These are phyloP conservation scores for Hanseniaspora lindneri DNA, from an alignment of 805 yeast species.

Conservation along the genomic window DNA sequence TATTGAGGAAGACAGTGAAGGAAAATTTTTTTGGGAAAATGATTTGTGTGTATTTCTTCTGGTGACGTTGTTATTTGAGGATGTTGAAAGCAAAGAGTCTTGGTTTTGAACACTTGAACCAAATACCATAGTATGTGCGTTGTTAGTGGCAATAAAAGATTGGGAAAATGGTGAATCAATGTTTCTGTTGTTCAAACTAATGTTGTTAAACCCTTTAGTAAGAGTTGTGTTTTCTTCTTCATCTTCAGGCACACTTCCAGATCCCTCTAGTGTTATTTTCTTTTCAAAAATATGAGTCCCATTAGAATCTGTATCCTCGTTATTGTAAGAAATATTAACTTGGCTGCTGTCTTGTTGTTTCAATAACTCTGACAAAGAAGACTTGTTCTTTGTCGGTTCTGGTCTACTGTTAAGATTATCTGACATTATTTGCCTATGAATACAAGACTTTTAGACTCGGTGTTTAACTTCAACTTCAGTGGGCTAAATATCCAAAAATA, in stretches of 20 bases:
- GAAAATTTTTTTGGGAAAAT: slow-evolving; percentile 25
- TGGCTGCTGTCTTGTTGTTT: slow-evolving; percentile 8
- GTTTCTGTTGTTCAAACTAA: not conserved
- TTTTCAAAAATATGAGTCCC: not conserved
- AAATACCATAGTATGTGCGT: slow-evolving; percentile 29
- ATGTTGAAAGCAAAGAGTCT: not conserved
- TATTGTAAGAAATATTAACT: not conserved
- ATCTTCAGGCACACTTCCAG: slow-evolving; percentile 2
- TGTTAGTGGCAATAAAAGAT: slow-evolving; percentile 28
- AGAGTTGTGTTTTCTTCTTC: not conserved
- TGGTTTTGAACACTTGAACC: slow-evolving; percentile 20
- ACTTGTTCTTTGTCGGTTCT: slow-evolving; percentile 9
- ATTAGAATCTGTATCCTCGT: not conserved
- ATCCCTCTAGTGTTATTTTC: slow-evolving; percentile 6
- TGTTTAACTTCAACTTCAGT: too few relatives aligned
- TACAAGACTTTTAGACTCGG: too few relatives aligned
- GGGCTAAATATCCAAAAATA: too few relatives aligned
- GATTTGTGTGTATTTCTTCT: slow-evolving; percentile 17
- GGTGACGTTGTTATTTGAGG: not conserved
- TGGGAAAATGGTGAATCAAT: slow-evolving; percentile 21
- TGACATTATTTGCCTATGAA: too few relatives aligned
- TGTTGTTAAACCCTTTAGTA: not conserved
- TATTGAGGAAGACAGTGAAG: slow-evolving; percentile 45
- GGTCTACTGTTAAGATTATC: not conserved
- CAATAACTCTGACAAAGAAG: slow-evolving; percentile 13